Base-by-base conservation (phyloP, 73 alveolate species). In the Effrenium voratum region DNA sequence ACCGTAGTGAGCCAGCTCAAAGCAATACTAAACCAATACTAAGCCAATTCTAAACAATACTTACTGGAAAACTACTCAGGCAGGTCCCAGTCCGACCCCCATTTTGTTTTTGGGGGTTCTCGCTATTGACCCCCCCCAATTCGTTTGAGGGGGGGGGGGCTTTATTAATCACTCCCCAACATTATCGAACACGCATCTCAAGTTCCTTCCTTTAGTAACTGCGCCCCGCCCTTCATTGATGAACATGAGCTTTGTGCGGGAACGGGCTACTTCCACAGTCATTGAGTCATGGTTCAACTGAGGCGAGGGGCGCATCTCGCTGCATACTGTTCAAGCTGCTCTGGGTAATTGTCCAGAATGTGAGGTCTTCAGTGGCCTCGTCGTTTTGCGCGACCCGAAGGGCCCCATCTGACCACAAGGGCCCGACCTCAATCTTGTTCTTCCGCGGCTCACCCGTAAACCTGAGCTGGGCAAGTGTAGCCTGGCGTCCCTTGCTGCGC, bases 401-500 rank as follows among this genome's bases (percentile, higher is more conserved):
- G n/a, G n/a, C n/a, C n/a, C n/a, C n/a, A n/a, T n/a, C n/a, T n/a
- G n/a, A 30, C 30, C 75, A 24, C 73, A 66, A 46, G 87, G 73
- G 36, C 5, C 32, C 57, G 47, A 55, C 96, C 63, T 66, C 76
- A 5, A 90, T 70, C 36, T 73, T 47, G 41, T 90, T 90, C 86
- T 90, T 90, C 73, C 96, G 96, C 4, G 87, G 45, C 75, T 90
- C 96, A 8, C 87, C 96, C 3, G 96, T 90, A 55, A 90, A 90
- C 96, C 96, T 90, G 41, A 79, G 45, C 44, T 30, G 40, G 81
- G 2, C 43, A 70, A 70, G n/a, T n/a, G n/a, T n/a, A n/a, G n/a
- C n/a, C n/a, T n/a, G n/a, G n/a, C n/a, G n/a, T n/a, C n/a, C n/a
- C n/a, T n/a, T n/a, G n/a, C n/a, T n/a, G n/a, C n/a, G n/a, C n/a